phyloP scores from a whole-genome alignment of 1,284 basidiomycete genomes.

The Mycosarcoma mackinlayi region DNA sequence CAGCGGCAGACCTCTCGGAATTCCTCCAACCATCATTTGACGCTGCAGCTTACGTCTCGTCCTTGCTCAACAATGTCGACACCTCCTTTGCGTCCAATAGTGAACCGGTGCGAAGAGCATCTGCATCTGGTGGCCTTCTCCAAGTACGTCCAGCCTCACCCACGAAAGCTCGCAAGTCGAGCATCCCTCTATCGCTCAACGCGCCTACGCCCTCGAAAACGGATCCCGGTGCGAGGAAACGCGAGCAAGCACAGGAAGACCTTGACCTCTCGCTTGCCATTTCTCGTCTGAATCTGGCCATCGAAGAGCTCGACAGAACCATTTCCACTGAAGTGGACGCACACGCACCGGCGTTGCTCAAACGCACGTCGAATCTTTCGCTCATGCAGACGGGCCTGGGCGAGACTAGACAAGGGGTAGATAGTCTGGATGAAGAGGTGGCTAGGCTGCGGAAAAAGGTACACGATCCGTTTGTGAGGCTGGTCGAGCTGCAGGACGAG shows the following conservation, averaged over 20 bases:
- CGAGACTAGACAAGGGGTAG: conserved; percentile 13
- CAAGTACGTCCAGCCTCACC: background rate
- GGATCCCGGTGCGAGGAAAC: conserved; percentile 4
- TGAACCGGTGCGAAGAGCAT: background rate
- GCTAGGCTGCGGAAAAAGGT: conserved; percentile 14
- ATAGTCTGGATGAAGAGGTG: conserved; percentile 22
- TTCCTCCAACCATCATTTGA: conserved; percentile 43
- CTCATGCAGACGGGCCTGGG: conserved; percentile 19
- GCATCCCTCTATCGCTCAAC: conserved; percentile 13
- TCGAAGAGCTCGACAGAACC: conserved; percentile 43
- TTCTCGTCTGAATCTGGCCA: conserved; percentile 47
- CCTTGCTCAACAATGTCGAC: conserved; percentile 16
- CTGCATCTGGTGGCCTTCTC: background rate
- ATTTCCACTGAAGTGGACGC: conserved; percentile 35
- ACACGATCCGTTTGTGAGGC: conserved; percentile 24
- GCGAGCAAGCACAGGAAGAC: conserved; percentile 30
- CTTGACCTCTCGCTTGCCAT: conserved; percentile 48
- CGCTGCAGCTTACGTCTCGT: conserved; percentile 21
- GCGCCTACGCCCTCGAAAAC: too few relatives aligned
- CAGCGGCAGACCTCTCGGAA: conserved; percentile 18
- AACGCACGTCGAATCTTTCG: conserved; percentile 11
- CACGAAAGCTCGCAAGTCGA: background rate
- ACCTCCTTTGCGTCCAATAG: background rate
- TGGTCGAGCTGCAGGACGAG: conserved; percentile 16
- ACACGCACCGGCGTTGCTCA: conserved; percentile 25